Evolutionary conservation across 2,329 filamentous ascomycete genomes (phyloP).

Genomic region (Laburnicola sp.): DNA sequence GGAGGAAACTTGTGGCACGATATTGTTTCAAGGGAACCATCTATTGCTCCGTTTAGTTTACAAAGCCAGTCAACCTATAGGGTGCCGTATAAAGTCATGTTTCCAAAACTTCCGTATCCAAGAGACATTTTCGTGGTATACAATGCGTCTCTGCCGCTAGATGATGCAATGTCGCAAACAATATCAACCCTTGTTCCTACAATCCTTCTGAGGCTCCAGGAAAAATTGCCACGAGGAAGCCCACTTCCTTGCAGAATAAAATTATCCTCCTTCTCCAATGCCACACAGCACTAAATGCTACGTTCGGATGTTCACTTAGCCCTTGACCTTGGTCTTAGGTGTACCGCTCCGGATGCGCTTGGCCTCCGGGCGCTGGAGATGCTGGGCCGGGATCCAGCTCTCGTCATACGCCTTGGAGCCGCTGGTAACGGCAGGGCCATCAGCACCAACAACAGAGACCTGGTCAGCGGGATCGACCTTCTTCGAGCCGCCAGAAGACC

Average conservation of each 20-base stretch:
- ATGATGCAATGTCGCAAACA: neutral
- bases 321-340: slow-evolving; percentile 44
- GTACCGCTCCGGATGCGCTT: slow-evolving; percentile 59
- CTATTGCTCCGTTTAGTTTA: slow-evolving; percentile 21
- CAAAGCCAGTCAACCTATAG: slow-evolving; percentile 21
- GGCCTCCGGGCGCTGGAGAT: slow-evolving; percentile 82
- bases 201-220: no score
- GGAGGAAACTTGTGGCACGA: neutral
- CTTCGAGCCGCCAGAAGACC: slow-evolving; percentile 64
- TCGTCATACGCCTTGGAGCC: slow-evolving; percentile 80
- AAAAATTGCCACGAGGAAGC: no score
- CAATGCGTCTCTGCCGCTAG: neutral
- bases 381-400: slow-evolving; percentile 89
- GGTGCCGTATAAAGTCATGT: slow-evolving; percentile 18
- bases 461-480: slow-evolving; percentile 65
- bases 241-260: neutral
- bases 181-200: no score
- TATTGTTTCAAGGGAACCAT: neutral
- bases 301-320: slow-evolving; percentile 17
- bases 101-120: no score
- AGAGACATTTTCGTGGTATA: neutral
- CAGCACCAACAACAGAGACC: slow-evolving; percentile 67
- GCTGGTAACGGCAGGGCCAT: slow-evolving; percentile 69
- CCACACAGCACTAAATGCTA: neutral
- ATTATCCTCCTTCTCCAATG: neutral